phyloP scores from a whole-genome alignment of 495 filamentous ascomycete species.

The Penicillium odoratum region DNA sequence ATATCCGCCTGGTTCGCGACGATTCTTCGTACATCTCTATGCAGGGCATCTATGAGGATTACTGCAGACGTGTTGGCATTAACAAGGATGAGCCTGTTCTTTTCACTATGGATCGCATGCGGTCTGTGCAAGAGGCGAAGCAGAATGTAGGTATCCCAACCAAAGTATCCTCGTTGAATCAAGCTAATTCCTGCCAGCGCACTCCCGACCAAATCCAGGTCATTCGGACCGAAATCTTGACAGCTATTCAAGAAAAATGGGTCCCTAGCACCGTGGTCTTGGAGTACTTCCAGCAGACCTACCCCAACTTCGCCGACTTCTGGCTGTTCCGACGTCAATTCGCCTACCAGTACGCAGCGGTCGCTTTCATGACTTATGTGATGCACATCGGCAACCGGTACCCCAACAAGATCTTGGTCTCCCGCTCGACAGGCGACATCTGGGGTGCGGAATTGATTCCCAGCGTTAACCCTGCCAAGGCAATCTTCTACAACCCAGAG shows the following conservation, averaged over 20 bases:
- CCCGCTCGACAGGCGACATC: constrained; percentile 84
- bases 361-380: constrained; percentile 98
- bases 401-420: constrained; percentile 91
- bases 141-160: constrained; percentile 49
- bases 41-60: constrained; percentile 92
- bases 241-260: constrained; percentile 87
- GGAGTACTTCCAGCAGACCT: constrained; percentile 86
- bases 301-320: constrained; percentile 89
- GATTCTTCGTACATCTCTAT: constrained; percentile 92
- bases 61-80: constrained; percentile 80
- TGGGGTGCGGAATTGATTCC: constrained; percentile 95
- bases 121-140: constrained; percentile 69
- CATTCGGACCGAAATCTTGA: constrained; percentile 80
- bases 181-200: constrained; percentile 47
- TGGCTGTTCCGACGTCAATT: constrained; percentile 98
- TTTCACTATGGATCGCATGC: constrained; percentile 91
- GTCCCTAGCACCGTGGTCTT: constrained; percentile 77
- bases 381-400: constrained; percentile 94
- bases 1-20: constrained; percentile 91
- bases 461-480: constrained; percentile 72
- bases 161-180: too few relatives aligned
- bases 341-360: constrained; percentile 90
- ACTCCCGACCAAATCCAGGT: constrained; percentile 64
- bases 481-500: constrained; percentile 92
- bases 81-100: constrained; percentile 94